Conservation (phyloP, 257 asterid genomes). For the Solanum appendiculatum region DNA sequence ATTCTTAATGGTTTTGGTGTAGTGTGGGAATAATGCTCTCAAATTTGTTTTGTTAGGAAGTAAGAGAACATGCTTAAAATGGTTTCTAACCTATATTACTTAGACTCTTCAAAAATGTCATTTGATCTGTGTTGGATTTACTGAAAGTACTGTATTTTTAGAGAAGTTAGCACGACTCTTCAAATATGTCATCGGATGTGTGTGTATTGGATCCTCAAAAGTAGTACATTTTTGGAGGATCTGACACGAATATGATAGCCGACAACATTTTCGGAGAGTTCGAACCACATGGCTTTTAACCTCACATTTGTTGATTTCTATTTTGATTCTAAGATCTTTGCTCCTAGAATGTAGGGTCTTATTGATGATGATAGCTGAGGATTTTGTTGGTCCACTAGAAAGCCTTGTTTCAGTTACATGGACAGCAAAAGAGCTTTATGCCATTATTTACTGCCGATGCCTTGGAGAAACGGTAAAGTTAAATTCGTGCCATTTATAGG, state of each 20-base stretch:
- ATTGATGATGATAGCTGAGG: constrained; percentile 40
- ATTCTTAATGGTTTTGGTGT: background rate
- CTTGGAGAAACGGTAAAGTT: background rate
- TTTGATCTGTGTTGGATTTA: background rate
- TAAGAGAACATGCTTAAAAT: background rate
- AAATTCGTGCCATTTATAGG: background rate
- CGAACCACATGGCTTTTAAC: background rate
- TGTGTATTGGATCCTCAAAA: background rate
- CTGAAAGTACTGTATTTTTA: no score
- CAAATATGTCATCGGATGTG: background rate
- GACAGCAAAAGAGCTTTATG: constrained; percentile 52
- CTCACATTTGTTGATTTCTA: background rate
- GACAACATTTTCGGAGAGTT: background rate
- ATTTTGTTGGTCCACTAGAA: constrained; percentile 22
- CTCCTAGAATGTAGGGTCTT: constrained; percentile 47
- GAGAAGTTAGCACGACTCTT: background rate
- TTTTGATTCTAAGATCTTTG: background rate
- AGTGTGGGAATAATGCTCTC: background rate
- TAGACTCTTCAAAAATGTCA: background rate
- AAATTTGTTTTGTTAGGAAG: background rate
- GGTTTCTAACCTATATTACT: background rate
- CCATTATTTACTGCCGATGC: constrained; percentile 5
- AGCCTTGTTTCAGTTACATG: constrained; percentile 52
- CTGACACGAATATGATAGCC: background rate
- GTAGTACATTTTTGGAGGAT: background rate